phyloP scores from a whole-genome alignment of 2,329 filamentous ascomycete genomes.

The Aureobasidium subglaciale region DNA sequence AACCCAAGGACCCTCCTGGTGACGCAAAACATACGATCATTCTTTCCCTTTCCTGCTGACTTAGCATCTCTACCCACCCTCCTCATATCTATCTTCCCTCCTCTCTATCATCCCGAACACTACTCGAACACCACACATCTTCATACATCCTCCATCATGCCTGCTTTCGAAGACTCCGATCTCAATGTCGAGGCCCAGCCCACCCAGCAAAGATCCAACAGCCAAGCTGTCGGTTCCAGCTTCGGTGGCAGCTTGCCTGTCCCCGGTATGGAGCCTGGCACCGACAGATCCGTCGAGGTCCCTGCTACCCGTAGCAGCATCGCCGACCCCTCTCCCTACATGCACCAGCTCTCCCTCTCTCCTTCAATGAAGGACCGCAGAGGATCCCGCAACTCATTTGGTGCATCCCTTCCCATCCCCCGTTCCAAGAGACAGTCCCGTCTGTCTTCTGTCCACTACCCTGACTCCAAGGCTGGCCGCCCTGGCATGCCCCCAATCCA shows the following conservation, averaged over 20 bases:
- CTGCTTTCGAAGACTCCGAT: slow-evolving; percentile 53
- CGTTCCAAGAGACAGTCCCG: slow-evolving; percentile 62
- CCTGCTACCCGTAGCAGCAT: slow-evolving; percentile 62
- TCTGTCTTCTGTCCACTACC: slow-evolving; percentile 54
- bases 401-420: slow-evolving; percentile 64
- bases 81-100: slow-evolving; percentile 7
- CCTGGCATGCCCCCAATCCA: slow-evolving; percentile 54
- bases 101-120: slow-evolving; percentile 1
- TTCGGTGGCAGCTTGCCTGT: slow-evolving; percentile 32
- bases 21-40: slow-evolving; percentile 1
- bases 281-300: slow-evolving; percentile 54
- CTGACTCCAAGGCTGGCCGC: slow-evolving; percentile 40
- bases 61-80: slow-evolving; percentile 5
- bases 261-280: slow-evolving; percentile 36
- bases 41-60: slow-evolving; percentile 5
- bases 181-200: slow-evolving; percentile 37
- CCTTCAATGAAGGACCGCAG: slow-evolving; percentile 62
- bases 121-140: not conserved
- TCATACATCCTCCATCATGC: slow-evolving; percentile 42
- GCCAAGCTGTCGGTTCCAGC: slow-evolving; percentile 26
- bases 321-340: slow-evolving; percentile 60
- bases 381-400: slow-evolving; percentile 69
- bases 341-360: slow-evolving; percentile 64
- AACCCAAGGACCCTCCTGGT: slow-evolving; percentile 4
- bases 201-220: slow-evolving; percentile 24